phyloP scores from a whole-genome alignment of 345 rosid genomes.

The Psidium guajava region DNA sequence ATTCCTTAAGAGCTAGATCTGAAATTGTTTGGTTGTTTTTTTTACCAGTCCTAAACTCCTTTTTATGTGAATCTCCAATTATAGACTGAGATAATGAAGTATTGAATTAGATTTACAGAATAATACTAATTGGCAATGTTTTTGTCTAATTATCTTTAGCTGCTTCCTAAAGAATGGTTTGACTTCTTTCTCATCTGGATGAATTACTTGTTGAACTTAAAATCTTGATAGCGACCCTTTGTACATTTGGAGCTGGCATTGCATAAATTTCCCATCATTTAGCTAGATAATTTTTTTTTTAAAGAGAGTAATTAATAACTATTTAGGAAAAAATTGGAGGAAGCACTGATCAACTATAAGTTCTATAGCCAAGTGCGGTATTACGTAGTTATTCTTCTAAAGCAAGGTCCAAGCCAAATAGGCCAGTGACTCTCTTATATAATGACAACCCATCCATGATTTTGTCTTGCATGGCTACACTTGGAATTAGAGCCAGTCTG shows the following conservation, averaged over 20 bases:
- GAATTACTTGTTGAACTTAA: background rate
- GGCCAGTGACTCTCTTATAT: background rate
- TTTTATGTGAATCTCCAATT: background rate
- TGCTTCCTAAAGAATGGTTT: background rate
- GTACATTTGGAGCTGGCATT: background rate
- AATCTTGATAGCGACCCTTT: background rate
- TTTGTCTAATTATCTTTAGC: background rate
- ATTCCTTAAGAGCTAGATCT: background rate
- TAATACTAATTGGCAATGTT: background rate
- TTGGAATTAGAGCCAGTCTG: background rate
- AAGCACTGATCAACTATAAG: background rate
- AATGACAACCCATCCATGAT: background rate
- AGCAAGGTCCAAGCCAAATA: background rate
- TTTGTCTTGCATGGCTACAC: background rate
- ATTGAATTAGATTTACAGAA: background rate
- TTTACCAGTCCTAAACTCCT: background rate
- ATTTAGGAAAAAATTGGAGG: background rate
- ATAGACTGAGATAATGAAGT: background rate
- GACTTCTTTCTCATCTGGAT: background rate
- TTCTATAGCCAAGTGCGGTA: background rate
- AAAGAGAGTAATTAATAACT: background rate
- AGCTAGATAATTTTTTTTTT: background rate
- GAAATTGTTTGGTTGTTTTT: background rate
- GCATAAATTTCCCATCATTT: background rate
- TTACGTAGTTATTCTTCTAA: background rate